These are phyloP conservation scores for Xanthoconium separans DNA, from an alignment of 1,284 basidiomycete genomes.

Conservation along the genomic window DNA sequence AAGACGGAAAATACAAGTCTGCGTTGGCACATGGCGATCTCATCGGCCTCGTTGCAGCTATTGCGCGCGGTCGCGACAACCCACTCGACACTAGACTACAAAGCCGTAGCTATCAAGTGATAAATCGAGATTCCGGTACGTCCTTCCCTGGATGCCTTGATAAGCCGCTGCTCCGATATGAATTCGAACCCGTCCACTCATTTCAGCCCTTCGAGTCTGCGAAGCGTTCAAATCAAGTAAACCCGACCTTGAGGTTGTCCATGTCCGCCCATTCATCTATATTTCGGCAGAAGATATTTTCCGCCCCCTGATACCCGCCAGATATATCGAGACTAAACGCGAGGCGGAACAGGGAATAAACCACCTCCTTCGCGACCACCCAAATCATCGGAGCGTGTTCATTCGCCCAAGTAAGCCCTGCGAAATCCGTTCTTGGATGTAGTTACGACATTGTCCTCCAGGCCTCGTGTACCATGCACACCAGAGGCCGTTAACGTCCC, in stretches of 20 bases:
- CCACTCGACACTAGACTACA: slow-evolving; percentile 55
- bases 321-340: slow-evolving; percentile 90
- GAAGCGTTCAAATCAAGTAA: slow-evolving; percentile 62
- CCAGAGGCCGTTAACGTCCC: slow-evolving; percentile 82
- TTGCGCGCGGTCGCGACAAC: slow-evolving; percentile 46
- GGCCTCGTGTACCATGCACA: slow-evolving; percentile 97
- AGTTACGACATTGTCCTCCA: slow-evolving; percentile 29
- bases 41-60: slow-evolving; percentile 49
- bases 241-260: slow-evolving; percentile 32
- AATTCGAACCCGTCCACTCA: slow-evolving; percentile 4
- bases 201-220: slow-evolving; percentile 69
- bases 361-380: slow-evolving; percentile 40
- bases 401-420: slow-evolving; percentile 75
- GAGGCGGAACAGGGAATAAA: slow-evolving; percentile 79
- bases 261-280: slow-evolving; percentile 79
- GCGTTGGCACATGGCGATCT: slow-evolving; percentile 61
- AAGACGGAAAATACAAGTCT: slow-evolving; percentile 80
- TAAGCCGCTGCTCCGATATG: slow-evolving; percentile 13
- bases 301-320: slow-evolving; percentile 78
- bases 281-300: slow-evolving; percentile 94
- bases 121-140: slow-evolving; percentile 92
- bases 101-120: slow-evolving; percentile 58
- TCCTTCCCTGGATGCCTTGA: slow-evolving; percentile 11
- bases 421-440: slow-evolving; percentile 3
- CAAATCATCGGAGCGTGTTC: slow-evolving; percentile 66